phyloP scores from a whole-genome alignment of 352 stramenopile genomes.

The Phytophthora constricta region DNA sequence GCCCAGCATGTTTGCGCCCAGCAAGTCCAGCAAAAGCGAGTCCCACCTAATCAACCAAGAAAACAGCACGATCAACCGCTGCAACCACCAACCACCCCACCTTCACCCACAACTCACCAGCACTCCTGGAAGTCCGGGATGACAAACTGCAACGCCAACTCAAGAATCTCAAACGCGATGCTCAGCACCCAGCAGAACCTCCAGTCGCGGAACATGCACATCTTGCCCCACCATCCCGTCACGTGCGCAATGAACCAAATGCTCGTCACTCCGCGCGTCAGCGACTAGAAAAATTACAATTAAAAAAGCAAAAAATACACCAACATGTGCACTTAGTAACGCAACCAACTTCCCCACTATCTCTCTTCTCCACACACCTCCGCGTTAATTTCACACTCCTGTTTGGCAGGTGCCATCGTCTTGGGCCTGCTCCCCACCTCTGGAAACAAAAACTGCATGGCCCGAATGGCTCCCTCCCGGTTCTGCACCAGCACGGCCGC shows the following conservation, averaged over 20 bases:
- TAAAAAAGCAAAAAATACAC: constrained; percentile 6
- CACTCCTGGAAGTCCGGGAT: constrained; percentile 95
- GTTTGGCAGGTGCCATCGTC: constrained; percentile 22
- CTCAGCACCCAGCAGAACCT: constrained; percentile 92
- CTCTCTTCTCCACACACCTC: constrained; percentile 28
- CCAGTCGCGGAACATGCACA: constrained; percentile 95
- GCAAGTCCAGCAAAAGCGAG: constrained; percentile 91
- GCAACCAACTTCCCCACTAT: no score
- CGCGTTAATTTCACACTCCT: constrained; percentile 76
- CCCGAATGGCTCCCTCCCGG: constrained; percentile 57
- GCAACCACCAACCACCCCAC: background rate
- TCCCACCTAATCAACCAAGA: constrained; percentile 71
- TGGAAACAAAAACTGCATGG: constrained; percentile 80
- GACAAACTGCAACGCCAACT: constrained; percentile 89
- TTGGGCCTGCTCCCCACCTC: constrained; percentile 64
- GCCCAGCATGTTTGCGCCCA: constrained; percentile 92
- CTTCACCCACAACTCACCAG: constrained; percentile 54
- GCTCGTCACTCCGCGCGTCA: constrained; percentile 76
- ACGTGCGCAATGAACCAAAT: constrained; percentile 90
- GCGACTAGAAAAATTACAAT: constrained; percentile 31
- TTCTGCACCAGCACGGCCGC: constrained; percentile 76
- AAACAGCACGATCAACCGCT: background rate
- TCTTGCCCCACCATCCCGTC: constrained; percentile 92
- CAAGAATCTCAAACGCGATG: constrained; percentile 91
- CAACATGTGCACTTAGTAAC: no score